Base-by-base conservation (phyloP, 768 basidiomycete species). In the Mrakia gelida region DNA sequence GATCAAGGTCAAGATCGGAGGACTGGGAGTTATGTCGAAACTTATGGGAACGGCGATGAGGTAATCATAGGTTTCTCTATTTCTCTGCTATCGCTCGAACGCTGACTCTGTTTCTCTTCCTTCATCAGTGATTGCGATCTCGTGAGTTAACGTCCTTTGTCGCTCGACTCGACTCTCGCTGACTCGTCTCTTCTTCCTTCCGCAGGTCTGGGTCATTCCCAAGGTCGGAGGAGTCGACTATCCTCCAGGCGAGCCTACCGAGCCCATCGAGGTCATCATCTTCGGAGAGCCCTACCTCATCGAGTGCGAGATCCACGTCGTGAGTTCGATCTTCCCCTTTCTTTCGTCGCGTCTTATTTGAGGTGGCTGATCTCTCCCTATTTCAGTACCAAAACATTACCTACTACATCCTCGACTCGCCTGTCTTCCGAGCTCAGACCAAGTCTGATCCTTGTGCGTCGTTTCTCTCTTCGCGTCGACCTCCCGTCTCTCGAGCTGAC, bases 351-450 rank as follows among this genome's bases (percentile, higher is more conserved):
- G 10, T 23, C 87, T 90, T 23, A 0, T n/a, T 8, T 11, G 45
- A 26, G n/a, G n/a, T n/a, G n/a, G 23, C 30, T 71, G 23, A 43
- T 23, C 9, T 62, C 49, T 52, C 6, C 21, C 21, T n/a, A 13
- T 76, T 1, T 11, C 21, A 67, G 65, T 70, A 70, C 75, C 38
- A 79, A 30, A 96, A 96, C 85, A 96, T 97, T 84, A 97, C 94
- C 73, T 96, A 92, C 82, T 91, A 96, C 80, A 90, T 97, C 72
- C 89, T 97, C 80, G 95, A 96, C 87, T 92, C 91, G 80, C 95
- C 95, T 56, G 94, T 97, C n/a, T 97, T 97, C 90, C 91, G 95
- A 71, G 94, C 95, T 4, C 95, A 97, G 85, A 95, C 95, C n/a
- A 97, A 96, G 85, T 87, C 95, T 0, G 95, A 97, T 81, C 95